A percentile compares a stretch with the other conserved stretches of the same genome.
Evolutionary conservation across 257 asterid genomes (phyloP).

Genomic region (Solanum bulbocastanum): DNA sequence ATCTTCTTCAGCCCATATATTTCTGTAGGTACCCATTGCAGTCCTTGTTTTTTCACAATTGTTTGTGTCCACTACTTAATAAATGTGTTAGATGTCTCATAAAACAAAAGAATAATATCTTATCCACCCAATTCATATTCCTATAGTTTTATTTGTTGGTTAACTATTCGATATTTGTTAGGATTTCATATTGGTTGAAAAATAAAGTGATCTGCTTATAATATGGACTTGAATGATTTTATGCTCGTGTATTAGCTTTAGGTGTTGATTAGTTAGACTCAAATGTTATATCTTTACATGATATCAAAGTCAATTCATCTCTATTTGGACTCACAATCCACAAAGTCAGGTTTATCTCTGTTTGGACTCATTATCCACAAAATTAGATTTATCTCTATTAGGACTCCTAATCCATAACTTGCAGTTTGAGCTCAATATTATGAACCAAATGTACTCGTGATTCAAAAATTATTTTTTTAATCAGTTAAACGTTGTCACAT

Average conservation of each 20-base stretch:
- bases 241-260: background rate
- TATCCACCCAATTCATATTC: background rate
- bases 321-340: background rate
- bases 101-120: background rate
- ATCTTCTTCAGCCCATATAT: background rate
- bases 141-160: background rate
- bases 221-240: background rate
- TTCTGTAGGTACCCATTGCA: background rate
- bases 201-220: background rate
- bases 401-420: too few relatives aligned
- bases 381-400: background rate
- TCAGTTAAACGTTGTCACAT: background rate
- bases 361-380: background rate
- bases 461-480: too few relatives aligned
- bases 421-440: background rate
- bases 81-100: background rate
- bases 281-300: too few relatives aligned
- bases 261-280: too few relatives aligned
- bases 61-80: background rate
- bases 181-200: background rate
- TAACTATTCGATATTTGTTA: background rate
- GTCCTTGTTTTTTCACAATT: background rate
- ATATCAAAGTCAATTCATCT: background rate
- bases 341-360: background rate
- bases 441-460: background rate